Base-by-base conservation (phyloP, 345 rosid species). In the Isatis tinctoria region DNA sequence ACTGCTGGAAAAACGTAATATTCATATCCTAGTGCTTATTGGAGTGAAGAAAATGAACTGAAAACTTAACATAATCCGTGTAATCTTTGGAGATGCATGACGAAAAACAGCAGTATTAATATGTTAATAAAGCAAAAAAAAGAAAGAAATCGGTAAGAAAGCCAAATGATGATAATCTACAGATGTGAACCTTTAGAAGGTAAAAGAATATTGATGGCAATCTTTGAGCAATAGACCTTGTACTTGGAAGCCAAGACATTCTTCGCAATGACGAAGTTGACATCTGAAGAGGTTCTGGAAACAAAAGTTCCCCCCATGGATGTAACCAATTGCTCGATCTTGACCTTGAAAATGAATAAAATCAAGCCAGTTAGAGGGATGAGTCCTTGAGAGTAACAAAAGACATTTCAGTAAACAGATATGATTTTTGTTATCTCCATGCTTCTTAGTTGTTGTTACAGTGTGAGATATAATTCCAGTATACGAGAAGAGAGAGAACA, bases 221-320 rank as follows among this genome's bases (percentile, higher is more conserved):
- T 66, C 53, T 65, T 72, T 71, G 62, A 76, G 74, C 16, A 53
- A 57, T 27, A 64, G 33, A 95, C 97, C 97, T 95, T 92, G 87
- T 95, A 95, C 81, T 92, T 90, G 80, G 89, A 84, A 79, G 99
- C 96, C 82, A 87, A 84, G 64, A 95, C 97, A 85, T 87, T 88
- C 87, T 95, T 95, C 37, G 78, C 99, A 70, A 92, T 74, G 35
- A 95, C 89, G 35, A 95, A 92, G 79, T 89, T 86, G 75, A 88
- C 89, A 84, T 95, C 99, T 37, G 77, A 70, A 54, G 88, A 85
- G 69, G 85, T 74, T 85, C 68, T 90, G 52, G 82, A 60, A 30
- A 80, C 84, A 79, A 92, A 73, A 57, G 79, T 64, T 62, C 99
- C 99, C 11, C 97, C 91, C 99, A 92, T 92, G 62, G 90, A 88